phyloP scores from a whole-genome alignment of 2,329 filamentous ascomycete genomes.

The Mollisia scopiformis region DNA sequence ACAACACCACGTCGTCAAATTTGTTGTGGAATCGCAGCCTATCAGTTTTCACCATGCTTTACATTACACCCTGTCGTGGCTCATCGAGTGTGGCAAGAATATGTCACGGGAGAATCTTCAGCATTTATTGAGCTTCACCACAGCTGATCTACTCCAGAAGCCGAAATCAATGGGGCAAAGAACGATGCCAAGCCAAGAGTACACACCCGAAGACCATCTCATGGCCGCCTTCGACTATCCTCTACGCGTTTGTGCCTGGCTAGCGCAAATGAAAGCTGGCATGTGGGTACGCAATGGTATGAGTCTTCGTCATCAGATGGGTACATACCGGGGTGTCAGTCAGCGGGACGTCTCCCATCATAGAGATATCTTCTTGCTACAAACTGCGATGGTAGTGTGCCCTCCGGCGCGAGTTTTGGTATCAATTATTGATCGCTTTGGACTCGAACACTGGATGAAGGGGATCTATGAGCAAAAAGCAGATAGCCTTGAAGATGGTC shows the following conservation, averaged over 20 bases:
- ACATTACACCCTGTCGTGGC: conserved; percentile 95
- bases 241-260: conserved; percentile 90
- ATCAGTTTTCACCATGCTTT: conserved; percentile 98
- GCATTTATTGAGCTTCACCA: conserved; percentile 71
- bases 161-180: conserved; percentile 62
- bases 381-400: conserved; percentile 87
- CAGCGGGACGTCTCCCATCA: conserved; percentile 93
- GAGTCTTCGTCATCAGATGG: conserved; percentile 92
- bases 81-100: conserved; percentile 84
- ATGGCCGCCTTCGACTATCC: conserved; percentile 92
- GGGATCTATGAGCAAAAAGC: conserved; percentile 76
- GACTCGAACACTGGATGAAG: conserved; percentile 84
- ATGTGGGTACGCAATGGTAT: conserved; percentile 99
- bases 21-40: conserved; percentile 83
- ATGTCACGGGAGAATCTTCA: conserved; percentile 70
- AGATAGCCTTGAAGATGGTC: conserved; percentile 78
- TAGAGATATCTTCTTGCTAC: conserved; percentile 90
- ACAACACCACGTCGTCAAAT: conserved; percentile 75
- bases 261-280: conserved; percentile 96
- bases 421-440: conserved; percentile 89
- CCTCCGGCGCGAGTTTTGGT: conserved; percentile 82
- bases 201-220: conserved; percentile 75
- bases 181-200: conserved; percentile 57
- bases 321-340: conserved; percentile 86
- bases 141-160: conserved; percentile 68